Percentiles rank a stretch among this genome's conserved stretches.
Conservation (phyloP, 148 eudicot genomes). For the Diospyros lotus region DNA sequence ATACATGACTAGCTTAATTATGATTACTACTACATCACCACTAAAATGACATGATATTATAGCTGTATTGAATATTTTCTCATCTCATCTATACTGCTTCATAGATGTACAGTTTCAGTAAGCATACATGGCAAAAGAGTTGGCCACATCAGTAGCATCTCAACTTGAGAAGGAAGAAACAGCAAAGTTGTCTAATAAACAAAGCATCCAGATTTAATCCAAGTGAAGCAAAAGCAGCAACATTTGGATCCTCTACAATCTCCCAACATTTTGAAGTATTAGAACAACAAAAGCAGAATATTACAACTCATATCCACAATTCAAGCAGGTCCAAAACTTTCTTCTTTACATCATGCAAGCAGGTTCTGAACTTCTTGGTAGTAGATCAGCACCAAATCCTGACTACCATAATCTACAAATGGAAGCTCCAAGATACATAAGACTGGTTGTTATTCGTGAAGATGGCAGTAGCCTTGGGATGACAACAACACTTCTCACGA, state of each 20-base stretch:
- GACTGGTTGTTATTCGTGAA: slow-evolving; percentile 6
- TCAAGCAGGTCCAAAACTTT: slow-evolving; percentile 6
- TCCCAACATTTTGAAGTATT: background rate
- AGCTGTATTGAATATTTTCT: too few species aligned
- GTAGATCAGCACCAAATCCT: background rate
- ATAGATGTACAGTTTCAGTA: too few species aligned
- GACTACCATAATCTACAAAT: background rate
- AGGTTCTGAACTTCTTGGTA: background rate
- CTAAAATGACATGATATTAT: too few species aligned
- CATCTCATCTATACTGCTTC: too few species aligned
- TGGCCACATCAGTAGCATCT: too few species aligned
- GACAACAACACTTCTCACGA: slow-evolving; percentile 20
- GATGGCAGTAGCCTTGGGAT: background rate
- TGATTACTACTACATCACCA: too few species aligned
- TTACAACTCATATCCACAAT: slow-evolving; percentile 11
- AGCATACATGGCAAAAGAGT: too few species aligned
- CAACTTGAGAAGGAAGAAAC: too few species aligned
- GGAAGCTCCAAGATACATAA: slow-evolving; percentile 2
- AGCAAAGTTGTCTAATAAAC: too few species aligned
- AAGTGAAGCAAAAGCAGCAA: background rate
- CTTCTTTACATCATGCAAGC: background rate
- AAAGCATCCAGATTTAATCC: too few species aligned
- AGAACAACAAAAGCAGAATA: slow-evolving; percentile 7
- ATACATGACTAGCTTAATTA: too few species aligned
- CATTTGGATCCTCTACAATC: background rate